Base-by-base conservation (phyloP, 2,329 filamentous ascomycete genomes). In the Thelonectria blattea region DNA sequence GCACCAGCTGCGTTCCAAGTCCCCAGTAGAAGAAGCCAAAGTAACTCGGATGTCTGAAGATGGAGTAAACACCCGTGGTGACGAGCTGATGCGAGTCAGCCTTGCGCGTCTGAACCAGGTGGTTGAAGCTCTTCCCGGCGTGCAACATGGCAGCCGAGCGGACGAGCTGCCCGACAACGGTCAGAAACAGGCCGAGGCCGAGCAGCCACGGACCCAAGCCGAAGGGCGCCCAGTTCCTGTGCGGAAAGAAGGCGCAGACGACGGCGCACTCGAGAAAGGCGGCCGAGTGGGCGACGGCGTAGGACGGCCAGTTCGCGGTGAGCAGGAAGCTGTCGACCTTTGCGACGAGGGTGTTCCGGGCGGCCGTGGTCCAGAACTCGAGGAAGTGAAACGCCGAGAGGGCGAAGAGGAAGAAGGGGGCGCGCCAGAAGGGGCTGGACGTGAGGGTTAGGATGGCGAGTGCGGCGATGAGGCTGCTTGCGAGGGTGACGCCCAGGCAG, bases 21-120 rank as follows among this genome's bases (percentile, higher is more conserved):
- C 91, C 92, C 94, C 94, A 99, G 88, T 93, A 98, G 77, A 97
- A 99, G 80, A 97, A 99, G 3, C 94, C 95, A 79, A 98, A 97
- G 78, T 99, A 99, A 60, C 90, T 91, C 12, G 95, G 95, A 76
- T 99, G 95, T 22, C 95, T 82, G 53, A 96, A 79, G 46, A 84
- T 75, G 8, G 80, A 79, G 75, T 98, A 99, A 34, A 98, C 79
- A 1, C 95, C 95, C 27, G 81, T 81, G 0, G 90, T 96, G 3
- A 99, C 91, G n/a, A 99, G 83, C 48, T 82, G 81, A 75, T 99
- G 95, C 1, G 86, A 87, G 8, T 76, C 75, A 4, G 87, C 83
- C 70, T 88, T 90, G 63, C 81, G 86, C 64, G 85, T 86, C 76
- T 95, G 92, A 9, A 97, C 88, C 34, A 88, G 87, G 69, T 94